Conservation (phyloP, 305 asterid species). For the Fraxinus angustifolia region DNA sequence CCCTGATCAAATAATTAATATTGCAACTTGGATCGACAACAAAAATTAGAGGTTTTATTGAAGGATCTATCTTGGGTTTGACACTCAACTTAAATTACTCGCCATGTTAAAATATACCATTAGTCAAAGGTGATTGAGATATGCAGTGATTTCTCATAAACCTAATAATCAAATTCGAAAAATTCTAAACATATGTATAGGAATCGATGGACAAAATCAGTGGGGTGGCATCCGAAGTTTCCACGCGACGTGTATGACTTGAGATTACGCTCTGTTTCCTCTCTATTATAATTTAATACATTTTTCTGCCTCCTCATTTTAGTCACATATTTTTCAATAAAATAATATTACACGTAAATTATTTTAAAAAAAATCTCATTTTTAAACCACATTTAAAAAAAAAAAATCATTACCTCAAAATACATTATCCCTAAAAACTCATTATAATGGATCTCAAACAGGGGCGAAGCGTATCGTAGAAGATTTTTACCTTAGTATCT, state of each 20-base stretch:
- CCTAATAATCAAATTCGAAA: no score
- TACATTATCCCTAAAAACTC: no score
- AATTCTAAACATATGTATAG: no score
- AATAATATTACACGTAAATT: no score
- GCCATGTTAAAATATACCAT: neutral
- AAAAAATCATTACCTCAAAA: no score
- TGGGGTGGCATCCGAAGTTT: neutral
- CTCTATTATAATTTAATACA: no score
- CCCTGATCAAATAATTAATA: neutral
- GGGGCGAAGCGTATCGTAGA: neutral
- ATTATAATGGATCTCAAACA: no score
- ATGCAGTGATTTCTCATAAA: neutral
- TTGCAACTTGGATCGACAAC: neutral
- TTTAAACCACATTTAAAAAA: no score
- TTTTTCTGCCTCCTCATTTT: no score
- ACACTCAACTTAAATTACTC: no score
- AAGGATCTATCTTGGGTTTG: neutral
- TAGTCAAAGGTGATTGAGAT: neutral
- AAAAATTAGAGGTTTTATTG: neutral
- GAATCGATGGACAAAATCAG: neutral
- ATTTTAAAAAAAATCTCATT: no score
- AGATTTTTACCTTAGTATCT: neutral
- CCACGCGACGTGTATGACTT: neutral
- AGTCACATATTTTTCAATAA: no score
- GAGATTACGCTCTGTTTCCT: neutral